Evolutionary conservation across 176 grass and related monocot species (phyloP).

Genomic region (Paspalum vaginatum): DNA sequence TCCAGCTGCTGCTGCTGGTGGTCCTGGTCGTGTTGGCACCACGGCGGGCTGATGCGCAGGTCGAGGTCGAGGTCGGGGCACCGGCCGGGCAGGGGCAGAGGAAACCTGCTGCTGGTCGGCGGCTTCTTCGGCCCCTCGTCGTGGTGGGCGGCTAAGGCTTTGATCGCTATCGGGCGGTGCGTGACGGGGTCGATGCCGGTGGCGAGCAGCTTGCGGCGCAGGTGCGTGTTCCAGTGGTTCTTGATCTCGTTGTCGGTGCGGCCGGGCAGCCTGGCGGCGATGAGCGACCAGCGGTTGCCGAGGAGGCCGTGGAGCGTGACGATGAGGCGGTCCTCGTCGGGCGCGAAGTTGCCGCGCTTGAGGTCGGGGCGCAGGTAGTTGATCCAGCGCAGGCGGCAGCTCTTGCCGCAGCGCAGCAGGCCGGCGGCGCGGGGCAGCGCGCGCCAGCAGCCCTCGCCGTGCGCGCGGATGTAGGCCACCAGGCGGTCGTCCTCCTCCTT

Average conservation of each 20-base stretch:
- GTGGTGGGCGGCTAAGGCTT: too few species aligned
- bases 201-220: conserved; percentile 68
- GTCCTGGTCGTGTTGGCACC: conserved; percentile 20
- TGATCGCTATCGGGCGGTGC: conserved; percentile 68
- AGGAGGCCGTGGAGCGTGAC: conserved; percentile 78
- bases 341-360: conserved; percentile 95
- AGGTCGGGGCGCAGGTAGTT: conserved; percentile 99
- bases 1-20: background rate
- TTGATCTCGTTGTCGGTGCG: conserved; percentile 99
- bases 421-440: conserved; percentile 76
- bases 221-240: conserved; percentile 99
- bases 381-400: conserved; percentile 98
- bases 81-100: conserved; percentile 20
- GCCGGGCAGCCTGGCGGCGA: conserved; percentile 74
- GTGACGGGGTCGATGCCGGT: conserved; percentile 80
- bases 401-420: conserved; percentile 92
- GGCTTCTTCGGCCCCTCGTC: too few species aligned
- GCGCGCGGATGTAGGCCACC: conserved; percentile 61
- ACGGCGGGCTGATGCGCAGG: conserved; percentile 87
- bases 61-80: conserved; percentile 91
- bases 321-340: conserved; percentile 93
- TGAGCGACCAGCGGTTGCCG: conserved; percentile 94
- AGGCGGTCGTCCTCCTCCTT: conserved; percentile 87
- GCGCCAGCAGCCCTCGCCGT: conserved; percentile 85
- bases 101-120: too few species aligned